Conservation (phyloP, 2,329 filamentous ascomycete species). For the Aureobasidium sp. region DNA sequence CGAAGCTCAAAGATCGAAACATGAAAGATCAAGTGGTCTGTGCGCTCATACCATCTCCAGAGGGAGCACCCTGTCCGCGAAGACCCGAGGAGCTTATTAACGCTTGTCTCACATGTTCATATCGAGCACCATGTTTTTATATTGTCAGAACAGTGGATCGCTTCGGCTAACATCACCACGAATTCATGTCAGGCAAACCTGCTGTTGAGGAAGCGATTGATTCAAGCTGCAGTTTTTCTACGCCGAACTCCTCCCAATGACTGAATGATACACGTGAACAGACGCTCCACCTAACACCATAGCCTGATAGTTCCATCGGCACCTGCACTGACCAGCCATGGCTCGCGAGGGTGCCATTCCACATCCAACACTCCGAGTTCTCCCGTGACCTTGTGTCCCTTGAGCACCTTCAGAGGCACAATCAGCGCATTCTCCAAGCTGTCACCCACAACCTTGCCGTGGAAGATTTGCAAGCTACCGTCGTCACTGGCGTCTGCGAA, state of each 20-base stretch:
- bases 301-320: slow-evolving; percentile 87
- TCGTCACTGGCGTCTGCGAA: slow-evolving; percentile 96
- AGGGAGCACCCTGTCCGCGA: background rate
- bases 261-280: background rate
- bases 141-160: background rate
- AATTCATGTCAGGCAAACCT: background rate
- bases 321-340: slow-evolving; percentile 90
- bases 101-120: background rate
- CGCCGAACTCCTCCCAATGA: slow-evolving; percentile 13
- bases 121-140: background rate
- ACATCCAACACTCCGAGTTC: slow-evolving; percentile 87
- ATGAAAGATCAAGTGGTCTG: background rate
- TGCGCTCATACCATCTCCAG: background rate
- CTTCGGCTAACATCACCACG: background rate
- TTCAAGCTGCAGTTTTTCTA: slow-evolving; percentile 1
- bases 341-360: slow-evolving; percentile 90
- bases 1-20: slow-evolving; percentile 3
- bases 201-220: background rate
- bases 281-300: slow-evolving; percentile 50
- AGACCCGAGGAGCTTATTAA: background rate
- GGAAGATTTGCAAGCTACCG: slow-evolving; percentile 90
- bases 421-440: slow-evolving; percentile 95
- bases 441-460: slow-evolving; percentile 89
- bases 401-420: slow-evolving; percentile 88
- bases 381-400: slow-evolving; percentile 77